Evolutionary conservation across 805 yeast species (phyloP).

Genomic region (Yamadazyma olivae): DNA sequence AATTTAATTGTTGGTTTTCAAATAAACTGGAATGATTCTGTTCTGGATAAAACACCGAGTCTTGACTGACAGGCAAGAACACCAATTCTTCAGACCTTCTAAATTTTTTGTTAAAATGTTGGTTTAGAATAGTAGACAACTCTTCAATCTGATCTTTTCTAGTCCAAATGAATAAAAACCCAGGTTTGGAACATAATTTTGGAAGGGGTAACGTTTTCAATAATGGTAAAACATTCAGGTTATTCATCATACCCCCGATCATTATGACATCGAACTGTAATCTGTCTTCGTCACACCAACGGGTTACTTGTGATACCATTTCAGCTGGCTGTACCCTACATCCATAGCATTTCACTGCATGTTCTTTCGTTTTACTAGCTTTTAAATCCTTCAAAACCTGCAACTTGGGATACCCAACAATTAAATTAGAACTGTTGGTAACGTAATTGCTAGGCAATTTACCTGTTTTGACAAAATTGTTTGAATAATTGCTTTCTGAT

Average conservation of each 20-base stretch:
- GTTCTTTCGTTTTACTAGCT: slow-evolving; percentile 48
- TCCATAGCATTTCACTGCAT: slow-evolving; percentile 67
- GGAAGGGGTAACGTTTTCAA: slow-evolving; percentile 67
- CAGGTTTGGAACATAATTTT: slow-evolving; percentile 77
- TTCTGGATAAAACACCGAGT: slow-evolving; percentile 65
- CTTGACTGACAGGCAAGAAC: slow-evolving; percentile 66
- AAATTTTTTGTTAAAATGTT: slow-evolving; percentile 56
- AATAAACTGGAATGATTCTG: slow-evolving; percentile 44
- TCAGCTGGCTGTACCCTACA: slow-evolving; percentile 48
- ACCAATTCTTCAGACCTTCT: slow-evolving; percentile 89
- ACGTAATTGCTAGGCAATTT: slow-evolving; percentile 61
- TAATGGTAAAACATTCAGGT: slow-evolving; percentile 62
- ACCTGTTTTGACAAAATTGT: slow-evolving; percentile 63
- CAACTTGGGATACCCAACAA: slow-evolving; percentile 84
- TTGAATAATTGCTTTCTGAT: slow-evolving; percentile 70
- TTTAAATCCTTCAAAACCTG: slow-evolving; percentile 67
- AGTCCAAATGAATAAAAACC: slow-evolving; percentile 85
- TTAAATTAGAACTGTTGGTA: slow-evolving; percentile 61
- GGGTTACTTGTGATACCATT: slow-evolving; percentile 36
- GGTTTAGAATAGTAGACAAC: slow-evolving; percentile 52
- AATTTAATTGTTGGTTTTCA: slow-evolving; percentile 87
- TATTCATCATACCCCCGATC: slow-evolving; percentile 83
- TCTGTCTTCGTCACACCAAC: slow-evolving; percentile 59
- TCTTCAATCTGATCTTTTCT: slow-evolving; percentile 70
- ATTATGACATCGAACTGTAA: slow-evolving; percentile 84